These are phyloP conservation scores for Lepidium campestre DNA, from an alignment of 441 rosid species.

Conservation along the genomic window DNA sequence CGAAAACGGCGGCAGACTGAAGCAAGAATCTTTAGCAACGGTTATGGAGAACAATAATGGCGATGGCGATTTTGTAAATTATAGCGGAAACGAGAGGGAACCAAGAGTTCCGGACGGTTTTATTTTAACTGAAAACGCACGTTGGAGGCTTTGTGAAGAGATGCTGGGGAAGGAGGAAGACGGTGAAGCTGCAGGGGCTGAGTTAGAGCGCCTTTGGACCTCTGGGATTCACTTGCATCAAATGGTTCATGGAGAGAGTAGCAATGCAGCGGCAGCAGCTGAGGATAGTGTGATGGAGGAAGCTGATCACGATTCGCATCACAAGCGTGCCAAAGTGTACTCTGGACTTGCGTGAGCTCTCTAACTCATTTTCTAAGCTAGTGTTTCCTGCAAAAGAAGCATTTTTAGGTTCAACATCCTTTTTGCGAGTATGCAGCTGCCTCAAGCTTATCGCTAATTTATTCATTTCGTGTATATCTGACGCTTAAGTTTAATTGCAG, in stretches of 20 bases:
- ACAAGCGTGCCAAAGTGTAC: constrained; percentile 80
- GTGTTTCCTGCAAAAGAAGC: neutral
- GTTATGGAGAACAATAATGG: constrained; percentile 35
- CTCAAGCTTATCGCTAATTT: neutral
- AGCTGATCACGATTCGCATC: constrained; percentile 49
- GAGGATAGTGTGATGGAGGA: constrained; percentile 30
- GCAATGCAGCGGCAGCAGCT: constrained; percentile 27
- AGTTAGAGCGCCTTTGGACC: constrained; percentile 25
- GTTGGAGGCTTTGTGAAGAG: constrained; percentile 33
- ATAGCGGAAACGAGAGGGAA: constrained; percentile 25
- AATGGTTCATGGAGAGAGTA: constrained; percentile 51
- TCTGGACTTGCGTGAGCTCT: constrained; percentile 49
- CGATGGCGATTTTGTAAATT: constrained; percentile 26
- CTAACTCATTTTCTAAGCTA: neutral
- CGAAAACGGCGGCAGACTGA: constrained; percentile 12
- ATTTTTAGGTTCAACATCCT: neutral
- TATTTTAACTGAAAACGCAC: constrained; percentile 12
- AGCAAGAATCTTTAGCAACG: neutral
- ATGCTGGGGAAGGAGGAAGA: constrained; percentile 24
- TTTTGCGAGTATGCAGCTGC: neutral
- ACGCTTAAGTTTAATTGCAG: constrained; percentile 33
- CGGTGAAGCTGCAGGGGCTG: neutral
- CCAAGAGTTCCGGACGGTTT: constrained; percentile 20
- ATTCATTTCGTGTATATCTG: neutral
- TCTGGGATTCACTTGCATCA: constrained; percentile 14